phyloP scores from a whole-genome alignment of 1,139 yeast species.

The Blastobotrys persicus region DNA sequence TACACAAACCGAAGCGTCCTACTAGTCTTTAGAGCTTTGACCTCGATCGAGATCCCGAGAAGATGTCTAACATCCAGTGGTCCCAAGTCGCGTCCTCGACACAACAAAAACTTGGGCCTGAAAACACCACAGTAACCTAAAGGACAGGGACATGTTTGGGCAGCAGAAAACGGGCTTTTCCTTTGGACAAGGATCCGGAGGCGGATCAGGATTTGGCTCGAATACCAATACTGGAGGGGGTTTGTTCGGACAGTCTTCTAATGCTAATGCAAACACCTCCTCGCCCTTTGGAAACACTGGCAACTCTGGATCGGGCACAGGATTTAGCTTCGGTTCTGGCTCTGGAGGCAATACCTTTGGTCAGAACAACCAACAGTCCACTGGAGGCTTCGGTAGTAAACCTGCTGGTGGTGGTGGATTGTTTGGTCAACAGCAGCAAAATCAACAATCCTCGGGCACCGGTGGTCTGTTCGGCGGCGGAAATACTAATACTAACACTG shows the following conservation, averaged over 20 bases:
- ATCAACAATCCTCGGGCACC: not conserved
- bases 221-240: slow-evolving; percentile 9
- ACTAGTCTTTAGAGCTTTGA: too few relatives aligned
- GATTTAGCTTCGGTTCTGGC: slow-evolving; percentile 12
- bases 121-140: not conserved
- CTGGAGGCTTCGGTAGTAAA: slow-evolving; percentile 33
- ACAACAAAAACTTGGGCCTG: not conserved
- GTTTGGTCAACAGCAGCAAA: slow-evolving; percentile 21
- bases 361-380: slow-evolving; percentile 22
- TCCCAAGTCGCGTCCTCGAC: not conserved
- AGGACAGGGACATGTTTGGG: not conserved
- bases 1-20: too few relatives aligned
- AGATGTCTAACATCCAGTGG: too few relatives aligned
- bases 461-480: too few relatives aligned
- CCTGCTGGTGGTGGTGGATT: slow-evolving; percentile 24
- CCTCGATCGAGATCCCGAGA: too few relatives aligned
- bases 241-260: slow-evolving; percentile 13
- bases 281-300: slow-evolving; percentile 2
- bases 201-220: slow-evolving; percentile 10
- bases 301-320: slow-evolving; percentile 8
- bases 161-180: slow-evolving; percentile 6
- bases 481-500: slow-evolving; percentile 19
- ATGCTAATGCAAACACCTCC: slow-evolving; percentile 12
- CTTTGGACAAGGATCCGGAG: slow-evolving; percentile 9
- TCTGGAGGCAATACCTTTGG: slow-evolving; percentile 36